Percentiles rank a stretch among this genome's conserved stretches.
phyloP scores from a whole-genome alignment of 345 rosid genomes.

The Brassica rapa region DNA sequence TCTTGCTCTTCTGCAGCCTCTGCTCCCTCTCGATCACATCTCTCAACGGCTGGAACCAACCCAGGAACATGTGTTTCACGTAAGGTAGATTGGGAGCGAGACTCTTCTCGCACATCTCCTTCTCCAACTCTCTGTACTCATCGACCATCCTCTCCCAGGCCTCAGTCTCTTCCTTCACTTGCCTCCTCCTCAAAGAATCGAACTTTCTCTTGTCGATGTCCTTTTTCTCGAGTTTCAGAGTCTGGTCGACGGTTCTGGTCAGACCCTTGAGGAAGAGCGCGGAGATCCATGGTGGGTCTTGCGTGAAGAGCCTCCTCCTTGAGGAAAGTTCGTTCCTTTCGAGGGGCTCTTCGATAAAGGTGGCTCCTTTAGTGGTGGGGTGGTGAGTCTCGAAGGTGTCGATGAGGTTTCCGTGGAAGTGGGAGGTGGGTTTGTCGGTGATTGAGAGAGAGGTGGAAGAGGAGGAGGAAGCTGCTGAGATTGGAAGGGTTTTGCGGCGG shows the following conservation, averaged over 20 bases:
- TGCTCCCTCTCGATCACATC: slow-evolving; percentile 80
- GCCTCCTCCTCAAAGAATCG: slow-evolving; percentile 69
- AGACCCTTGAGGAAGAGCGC: slow-evolving; percentile 65
- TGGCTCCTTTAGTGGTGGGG: slow-evolving; percentile 32
- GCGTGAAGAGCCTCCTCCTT: slow-evolving; percentile 52
- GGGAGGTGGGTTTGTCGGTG: slow-evolving; percentile 30
- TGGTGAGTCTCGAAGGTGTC: slow-evolving; percentile 48
- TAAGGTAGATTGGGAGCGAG: slow-evolving; percentile 83
- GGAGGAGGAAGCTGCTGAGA: slow-evolving; percentile 38
- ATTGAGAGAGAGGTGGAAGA: slow-evolving; percentile 49
- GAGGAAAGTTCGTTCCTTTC: slow-evolving; percentile 35
- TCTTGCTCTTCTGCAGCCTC: slow-evolving; percentile 58
- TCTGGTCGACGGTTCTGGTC: slow-evolving; percentile 47
- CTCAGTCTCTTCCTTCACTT: slow-evolving; percentile 85
- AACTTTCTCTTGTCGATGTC: slow-evolving; percentile 65
- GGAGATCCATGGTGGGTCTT: slow-evolving; percentile 84
- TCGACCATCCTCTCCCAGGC: slow-evolving; percentile 85
- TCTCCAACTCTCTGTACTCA: slow-evolving; percentile 73
- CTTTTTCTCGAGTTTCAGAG: slow-evolving; percentile 50
- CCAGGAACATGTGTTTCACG: slow-evolving; percentile 77
- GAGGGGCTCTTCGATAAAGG: slow-evolving; percentile 43
- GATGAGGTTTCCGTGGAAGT: slow-evolving; percentile 46
- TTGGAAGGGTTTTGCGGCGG: slow-evolving; percentile 49
- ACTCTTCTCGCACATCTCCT: slow-evolving; percentile 75
- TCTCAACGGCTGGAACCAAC: slow-evolving; percentile 88